Base-by-base conservation (phyloP, 768 basidiomycete species). In the Tephrocybe sp. region DNA sequence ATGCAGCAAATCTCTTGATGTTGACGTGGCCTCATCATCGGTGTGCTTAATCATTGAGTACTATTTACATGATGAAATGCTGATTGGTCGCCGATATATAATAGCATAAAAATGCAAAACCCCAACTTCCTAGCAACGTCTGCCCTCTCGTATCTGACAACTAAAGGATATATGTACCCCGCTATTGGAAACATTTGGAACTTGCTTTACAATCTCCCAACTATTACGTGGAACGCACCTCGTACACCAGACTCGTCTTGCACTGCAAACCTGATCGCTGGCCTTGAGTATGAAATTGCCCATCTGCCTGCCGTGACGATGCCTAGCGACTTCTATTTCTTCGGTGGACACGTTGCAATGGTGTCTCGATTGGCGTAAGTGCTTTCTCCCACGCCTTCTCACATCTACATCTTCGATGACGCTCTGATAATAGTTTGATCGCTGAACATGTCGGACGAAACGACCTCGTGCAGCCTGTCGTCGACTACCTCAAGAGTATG, bases 251-350 rank as follows among this genome's bases (percentile, higher is more conserved):
- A 70, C 14, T 57, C 60, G 12, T 70, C 69, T 4, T 70, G 69
- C 51, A 59, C 42, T 3, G 41, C 56, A 17, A 51, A 58, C 21
- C 54, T 70, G 4, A 62, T 66, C n/a, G 65, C 66, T 34, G 66
- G 65, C 10, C 58, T 70, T 15, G 74, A 79, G 58, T 75, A 75
- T 54, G 81, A 81, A 55, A 73, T 78, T 32, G 65, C 71, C 18
- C 74, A 82, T 56, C 72, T 84, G 37, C 60, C 78, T 15, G 61
- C 70, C 4, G 68, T 71, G 20, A 73, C 75, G 7, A 75, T 75
- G 21, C 72, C 78, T 21, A 62, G 59, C 3, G 69, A 70, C 44
- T 70, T 69, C 45, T 70, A 70, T 45, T 65, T 56, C 45, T 70
- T 67, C 58, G 68, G 69, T 25, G 65, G 66, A 26, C 53, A 48